Base-by-base conservation (phyloP, 805 yeast species). In the Pichia membranifaciens region DNA sequence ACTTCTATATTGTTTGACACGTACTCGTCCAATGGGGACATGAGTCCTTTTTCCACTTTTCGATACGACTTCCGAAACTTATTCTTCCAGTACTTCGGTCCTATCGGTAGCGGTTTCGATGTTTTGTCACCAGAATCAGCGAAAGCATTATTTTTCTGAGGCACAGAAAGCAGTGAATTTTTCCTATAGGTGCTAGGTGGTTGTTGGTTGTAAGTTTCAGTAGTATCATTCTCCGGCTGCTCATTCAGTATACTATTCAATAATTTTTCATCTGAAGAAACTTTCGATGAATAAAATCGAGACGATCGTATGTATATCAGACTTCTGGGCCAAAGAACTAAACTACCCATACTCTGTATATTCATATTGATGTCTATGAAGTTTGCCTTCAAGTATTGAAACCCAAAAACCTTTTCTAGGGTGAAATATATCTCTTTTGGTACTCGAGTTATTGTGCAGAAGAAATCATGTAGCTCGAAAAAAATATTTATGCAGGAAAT, bases 51-150 rank as follows among this genome's bases (percentile, higher is more conserved):
- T 28, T 57, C 52, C 17, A 59, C 52, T 20, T 52, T 54, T 20
- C 51, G 47, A 4, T 58, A 49, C 5, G 57, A 49, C 32, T 48
- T 51, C 4, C 52, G 44, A 35, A 54, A 59, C 44, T 51, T 46
- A 1, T 43, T 32, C 39, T 45, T 53, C 60, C 62, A 61, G 28
- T 51, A 51, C 29, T 45, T 49, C 3, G 61, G 56, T 3, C 56
- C 59, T 5, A 42, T 23, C 3, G 47, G 25, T 3, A 39, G 44
- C 9, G 8, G 29, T 10, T 25, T 10, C 10, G 10, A 25, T 29
- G 4, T 16, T n/a, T n/a, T n/a, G n/a, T n/a, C n/a, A n/a, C n/a
- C n/a, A n/a, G n/a, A n/a, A n/a, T n/a, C n/a, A n/a, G n/a, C n/a
- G n/a, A n/a, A n/a, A n/a, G n/a, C n/a, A n/a, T 25, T 25, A 10